Evolutionary conservation across 108 stramenopile genomes (phyloP).

Genomic region (Discostella stelligeroides): DNA sequence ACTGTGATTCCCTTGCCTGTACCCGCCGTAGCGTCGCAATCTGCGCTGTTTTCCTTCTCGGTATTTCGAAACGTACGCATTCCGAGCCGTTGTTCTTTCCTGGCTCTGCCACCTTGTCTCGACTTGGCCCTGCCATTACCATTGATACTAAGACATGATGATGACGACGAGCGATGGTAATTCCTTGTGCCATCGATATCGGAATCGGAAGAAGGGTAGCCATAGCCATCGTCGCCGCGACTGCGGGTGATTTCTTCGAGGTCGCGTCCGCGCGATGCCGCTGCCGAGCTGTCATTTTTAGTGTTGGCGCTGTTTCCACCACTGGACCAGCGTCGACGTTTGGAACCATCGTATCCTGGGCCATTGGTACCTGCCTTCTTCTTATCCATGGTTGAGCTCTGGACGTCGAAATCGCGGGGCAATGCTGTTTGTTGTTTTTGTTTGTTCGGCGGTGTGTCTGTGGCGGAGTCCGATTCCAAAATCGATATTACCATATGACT

Average conservation of each 20-base stretch:
- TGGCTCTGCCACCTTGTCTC: constrained; percentile 4
- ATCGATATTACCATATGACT: too few species aligned
- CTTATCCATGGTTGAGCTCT: constrained; percentile 12
- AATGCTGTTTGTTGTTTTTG: too few species aligned
- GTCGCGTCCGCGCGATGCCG: constrained; percentile 2
- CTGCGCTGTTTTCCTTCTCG: not conserved
- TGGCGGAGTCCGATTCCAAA: too few species aligned
- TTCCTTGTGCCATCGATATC: constrained; percentile 6
- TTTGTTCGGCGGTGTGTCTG: too few species aligned
- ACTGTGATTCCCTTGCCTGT: not conserved
- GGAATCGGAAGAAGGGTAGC: constrained; percentile 35
- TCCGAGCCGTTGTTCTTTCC: constrained; percentile 13
- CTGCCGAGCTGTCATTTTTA: not conserved
- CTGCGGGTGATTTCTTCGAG: constrained; percentile 26
- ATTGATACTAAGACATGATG: not conserved
- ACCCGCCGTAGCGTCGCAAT: constrained; percentile 1
- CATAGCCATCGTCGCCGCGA: constrained; percentile 14
- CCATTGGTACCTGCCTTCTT: constrained; percentile 12
- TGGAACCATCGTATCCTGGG: not conserved
- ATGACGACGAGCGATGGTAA: not conserved
- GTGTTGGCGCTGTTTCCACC: not conserved
- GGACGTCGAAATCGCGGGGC: too few species aligned
- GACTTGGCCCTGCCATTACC: not conserved
- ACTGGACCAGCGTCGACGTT: constrained; percentile 2
- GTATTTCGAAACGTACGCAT: constrained; percentile 12